phyloP scores from a whole-genome alignment of 371 early-diverging fungal genomes.

The Mucor irregularis region DNA sequence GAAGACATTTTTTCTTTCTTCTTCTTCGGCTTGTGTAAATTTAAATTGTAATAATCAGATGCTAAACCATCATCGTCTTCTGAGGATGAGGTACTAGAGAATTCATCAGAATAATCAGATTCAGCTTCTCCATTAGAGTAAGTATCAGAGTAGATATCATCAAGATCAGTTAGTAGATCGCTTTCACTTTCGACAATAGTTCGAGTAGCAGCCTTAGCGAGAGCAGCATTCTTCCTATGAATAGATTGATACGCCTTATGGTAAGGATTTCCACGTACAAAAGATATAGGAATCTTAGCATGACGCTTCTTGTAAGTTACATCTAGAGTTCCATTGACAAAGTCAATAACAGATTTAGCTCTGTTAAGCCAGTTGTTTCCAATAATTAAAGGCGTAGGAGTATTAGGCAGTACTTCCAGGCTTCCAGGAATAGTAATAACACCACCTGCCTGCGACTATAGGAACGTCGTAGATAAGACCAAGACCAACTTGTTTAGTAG shows the following conservation, averaged over 20 bases:
- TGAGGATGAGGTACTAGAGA: neutral
- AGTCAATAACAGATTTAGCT: neutral
- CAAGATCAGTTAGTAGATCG: neutral
- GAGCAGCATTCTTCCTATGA: too few species aligned
- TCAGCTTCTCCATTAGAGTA: neutral
- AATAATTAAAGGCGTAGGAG: neutral
- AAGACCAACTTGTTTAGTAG: neutral
- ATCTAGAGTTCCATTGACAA: neutral
- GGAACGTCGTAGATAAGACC: slow-evolving; percentile 4
- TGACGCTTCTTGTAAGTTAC: neutral
- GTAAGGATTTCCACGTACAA: too few species aligned
- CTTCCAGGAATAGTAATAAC: neutral
- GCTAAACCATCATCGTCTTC: neutral
- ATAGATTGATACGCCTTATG: too few species aligned
- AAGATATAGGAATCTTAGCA: neutral
- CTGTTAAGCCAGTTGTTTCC: neutral
- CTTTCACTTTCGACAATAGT: too few species aligned
- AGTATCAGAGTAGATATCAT: neutral
- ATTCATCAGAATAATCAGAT: neutral
- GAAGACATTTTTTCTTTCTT: too few species aligned
- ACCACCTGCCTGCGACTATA: neutral
- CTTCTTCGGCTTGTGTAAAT: too few species aligned
- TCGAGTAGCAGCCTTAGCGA: too few species aligned
- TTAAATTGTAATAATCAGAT: too few species aligned
- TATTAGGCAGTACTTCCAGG: neutral